phyloP scores from a whole-genome alignment of 2,329 filamentous ascomycete species.

The Tolypocladium nubicola region DNA sequence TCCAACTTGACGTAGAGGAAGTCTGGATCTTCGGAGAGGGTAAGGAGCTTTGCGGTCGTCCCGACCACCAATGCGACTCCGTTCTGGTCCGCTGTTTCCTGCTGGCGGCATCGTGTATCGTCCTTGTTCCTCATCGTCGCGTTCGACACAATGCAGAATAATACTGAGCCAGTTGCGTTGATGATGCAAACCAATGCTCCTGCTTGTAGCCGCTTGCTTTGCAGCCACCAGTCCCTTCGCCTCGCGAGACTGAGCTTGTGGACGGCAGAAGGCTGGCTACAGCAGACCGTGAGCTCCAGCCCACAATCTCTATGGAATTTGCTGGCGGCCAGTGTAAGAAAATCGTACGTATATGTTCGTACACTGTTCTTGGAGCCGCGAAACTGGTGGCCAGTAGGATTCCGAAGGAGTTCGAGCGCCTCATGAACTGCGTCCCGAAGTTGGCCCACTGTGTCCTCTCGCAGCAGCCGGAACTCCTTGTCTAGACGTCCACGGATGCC shows the following conservation, averaged over 20 bases:
- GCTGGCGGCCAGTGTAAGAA: slow-evolving; percentile 18
- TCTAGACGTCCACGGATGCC: slow-evolving; percentile 39
- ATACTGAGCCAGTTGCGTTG: slow-evolving; percentile 21
- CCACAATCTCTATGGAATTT: slow-evolving; percentile 27
- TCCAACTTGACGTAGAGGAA: slow-evolving; percentile 21
- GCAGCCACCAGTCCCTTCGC: slow-evolving; percentile 39
- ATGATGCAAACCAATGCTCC: slow-evolving; percentile 41
- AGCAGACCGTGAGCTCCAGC: slow-evolving; percentile 31
- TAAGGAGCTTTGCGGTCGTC: slow-evolving; percentile 6
- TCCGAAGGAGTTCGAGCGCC: slow-evolving; percentile 23
- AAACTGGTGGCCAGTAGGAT: slow-evolving; percentile 1
- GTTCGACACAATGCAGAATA: slow-evolving; percentile 29
- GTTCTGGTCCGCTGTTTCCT: slow-evolving; percentile 3
- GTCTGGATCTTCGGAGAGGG: slow-evolving; percentile 19
- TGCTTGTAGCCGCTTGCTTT: slow-evolving; percentile 34
- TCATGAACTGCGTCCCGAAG: slow-evolving; percentile 36
- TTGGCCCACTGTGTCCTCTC: slow-evolving; percentile 44
- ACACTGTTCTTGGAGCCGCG: slow-evolving; percentile 11
- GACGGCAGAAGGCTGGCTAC: slow-evolving; percentile 30
- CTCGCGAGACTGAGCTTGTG: slow-evolving; percentile 10
- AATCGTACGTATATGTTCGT: slow-evolving; percentile 15
- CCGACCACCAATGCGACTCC: slow-evolving; percentile 5
- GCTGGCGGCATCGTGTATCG: slow-evolving; percentile 8
- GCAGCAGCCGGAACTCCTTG: slow-evolving; percentile 42
- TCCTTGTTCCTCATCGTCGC: slow-evolving; percentile 7